These are phyloP conservation scores for Malania oleifera DNA, from an alignment of 164 flowering plant species.

Conservation along the genomic window DNA sequence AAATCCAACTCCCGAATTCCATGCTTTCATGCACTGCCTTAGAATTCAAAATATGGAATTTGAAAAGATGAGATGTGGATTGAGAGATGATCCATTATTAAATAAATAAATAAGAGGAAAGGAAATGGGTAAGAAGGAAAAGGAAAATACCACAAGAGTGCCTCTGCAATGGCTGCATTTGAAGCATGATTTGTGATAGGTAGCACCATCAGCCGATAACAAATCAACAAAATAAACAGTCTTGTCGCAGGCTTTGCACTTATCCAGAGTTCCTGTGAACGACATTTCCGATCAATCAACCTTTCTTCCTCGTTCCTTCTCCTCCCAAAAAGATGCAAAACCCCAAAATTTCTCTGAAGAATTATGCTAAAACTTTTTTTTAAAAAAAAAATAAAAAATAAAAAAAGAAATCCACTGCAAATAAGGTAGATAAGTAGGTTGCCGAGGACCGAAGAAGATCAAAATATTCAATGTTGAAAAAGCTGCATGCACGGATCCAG, in stretches of 20 bases:
- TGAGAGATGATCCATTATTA: not conserved
- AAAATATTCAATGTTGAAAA: too few relatives aligned
- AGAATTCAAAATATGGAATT: not conserved
- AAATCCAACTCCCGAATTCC: too few relatives aligned
- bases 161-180: constrained; percentile 75
- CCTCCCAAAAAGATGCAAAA: not conserved
- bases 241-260: constrained; percentile 68
- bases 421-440: not conserved
- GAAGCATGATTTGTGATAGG: constrained; percentile 65
- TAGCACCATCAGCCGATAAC: constrained; percentile 53
- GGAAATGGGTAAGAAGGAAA: not conserved
- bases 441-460: too few relatives aligned
- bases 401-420: not conserved
- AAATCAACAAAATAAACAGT: constrained; percentile 64
- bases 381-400: not conserved
- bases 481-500: too few relatives aligned
- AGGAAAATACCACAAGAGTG: constrained; percentile 44
- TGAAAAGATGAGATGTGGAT: not conserved
- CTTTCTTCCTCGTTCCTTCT: not conserved
- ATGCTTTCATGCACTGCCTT: too few relatives aligned
- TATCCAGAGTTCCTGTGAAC: constrained; percentile 66
- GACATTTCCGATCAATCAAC: constrained; percentile 18
- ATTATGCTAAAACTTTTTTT: not conserved
- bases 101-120: not conserved
- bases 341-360: not conserved